Evolutionary conservation across 129 eudicot species (phyloP).

Genomic region (Flaveria bidentis): DNA sequence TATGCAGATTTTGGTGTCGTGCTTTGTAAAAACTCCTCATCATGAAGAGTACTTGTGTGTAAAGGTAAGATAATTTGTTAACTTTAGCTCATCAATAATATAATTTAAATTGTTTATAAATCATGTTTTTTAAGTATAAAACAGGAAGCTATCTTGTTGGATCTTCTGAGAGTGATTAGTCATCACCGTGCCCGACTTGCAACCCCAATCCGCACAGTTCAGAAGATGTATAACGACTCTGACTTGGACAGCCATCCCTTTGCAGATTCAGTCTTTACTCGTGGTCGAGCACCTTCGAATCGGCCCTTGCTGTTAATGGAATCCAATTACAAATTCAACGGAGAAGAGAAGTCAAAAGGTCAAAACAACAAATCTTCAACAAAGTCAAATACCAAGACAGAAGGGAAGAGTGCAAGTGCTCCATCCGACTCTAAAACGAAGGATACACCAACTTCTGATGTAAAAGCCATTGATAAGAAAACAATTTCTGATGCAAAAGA

Average conservation of each 20-base stretch:
- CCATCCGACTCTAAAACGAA: constrained; percentile 49
- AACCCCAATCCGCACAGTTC: constrained; percentile 94
- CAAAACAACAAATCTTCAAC: constrained; percentile 45
- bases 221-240: constrained; percentile 65
- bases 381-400: constrained; percentile 44
- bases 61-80: constrained; percentile 53
- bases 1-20: constrained; percentile 78
- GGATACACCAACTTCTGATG: constrained; percentile 40
- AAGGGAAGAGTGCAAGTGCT: constrained; percentile 35
- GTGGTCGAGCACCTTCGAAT: constrained; percentile 52
- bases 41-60: constrained; percentile 89
- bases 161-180: constrained; percentile 82
- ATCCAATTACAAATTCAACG: constrained; percentile 72
- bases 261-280: constrained; percentile 64
- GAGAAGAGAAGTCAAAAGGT: constrained; percentile 73
- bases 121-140: background rate
- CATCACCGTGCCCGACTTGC: constrained; percentile 97
- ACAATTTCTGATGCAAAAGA: constrained; percentile 38
- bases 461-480: constrained; percentile 33
- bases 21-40: constrained; percentile 96
- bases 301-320: constrained; percentile 75
- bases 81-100: constrained; percentile 3
- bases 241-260: constrained; percentile 71
- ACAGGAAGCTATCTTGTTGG: constrained; percentile 89
- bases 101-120: background rate